Conservation (phyloP, 345 rosid species). For the Rhodomyrtus tomentosa region DNA sequence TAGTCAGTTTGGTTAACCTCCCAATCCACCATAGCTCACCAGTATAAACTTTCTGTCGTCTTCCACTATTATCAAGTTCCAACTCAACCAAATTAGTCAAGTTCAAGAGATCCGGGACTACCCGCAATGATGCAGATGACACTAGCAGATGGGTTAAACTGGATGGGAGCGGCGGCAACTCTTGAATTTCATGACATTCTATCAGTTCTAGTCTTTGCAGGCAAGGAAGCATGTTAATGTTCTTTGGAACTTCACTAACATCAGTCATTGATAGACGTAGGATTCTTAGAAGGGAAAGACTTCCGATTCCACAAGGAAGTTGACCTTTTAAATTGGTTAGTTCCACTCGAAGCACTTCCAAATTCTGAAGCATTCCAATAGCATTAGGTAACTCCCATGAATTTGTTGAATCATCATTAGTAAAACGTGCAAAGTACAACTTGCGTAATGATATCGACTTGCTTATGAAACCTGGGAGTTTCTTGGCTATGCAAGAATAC, state of each 20-base stretch:
- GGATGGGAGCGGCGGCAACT: background rate
- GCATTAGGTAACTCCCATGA: background rate
- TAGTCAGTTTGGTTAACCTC: background rate
- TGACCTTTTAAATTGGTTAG: background rate
- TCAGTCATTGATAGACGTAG: fast-evolving
- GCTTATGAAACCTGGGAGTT: background rate
- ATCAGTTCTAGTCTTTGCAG: fast-evolving
- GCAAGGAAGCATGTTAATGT: background rate
- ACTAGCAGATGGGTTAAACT: background rate
- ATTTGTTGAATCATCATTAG: background rate
- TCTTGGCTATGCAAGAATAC: background rate
- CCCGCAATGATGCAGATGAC: fast-evolving
- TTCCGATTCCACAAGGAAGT: background rate
- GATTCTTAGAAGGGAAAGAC: background rate
- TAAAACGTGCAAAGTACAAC: background rate
- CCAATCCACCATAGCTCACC: background rate
- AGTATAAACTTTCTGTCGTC: background rate
- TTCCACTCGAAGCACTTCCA: background rate
- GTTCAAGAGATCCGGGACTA: background rate
- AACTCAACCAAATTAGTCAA: background rate
- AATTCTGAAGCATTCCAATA: background rate
- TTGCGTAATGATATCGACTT: background rate
- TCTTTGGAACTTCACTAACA: background rate
- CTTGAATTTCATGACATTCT: background rate
- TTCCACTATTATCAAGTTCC: background rate